These are phyloP conservation scores for Shiraia sp. DNA, from an alignment of 2,329 filamentous ascomycete genomes.

Conservation along the genomic window DNA sequence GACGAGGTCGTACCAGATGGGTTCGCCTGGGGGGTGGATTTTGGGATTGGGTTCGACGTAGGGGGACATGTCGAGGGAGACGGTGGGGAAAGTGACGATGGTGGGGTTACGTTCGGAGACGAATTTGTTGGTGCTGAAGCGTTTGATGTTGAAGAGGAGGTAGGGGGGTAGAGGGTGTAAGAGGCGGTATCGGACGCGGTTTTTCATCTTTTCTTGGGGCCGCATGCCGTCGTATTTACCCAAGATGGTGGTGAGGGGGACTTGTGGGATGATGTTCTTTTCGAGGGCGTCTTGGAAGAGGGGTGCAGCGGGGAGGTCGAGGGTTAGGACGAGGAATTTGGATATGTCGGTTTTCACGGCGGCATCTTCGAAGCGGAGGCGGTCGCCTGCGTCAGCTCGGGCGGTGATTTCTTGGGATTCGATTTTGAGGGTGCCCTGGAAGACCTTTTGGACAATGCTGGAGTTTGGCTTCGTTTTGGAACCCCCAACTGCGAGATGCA, in stretches of 20 bases:
- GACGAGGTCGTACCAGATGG: conserved; percentile 92
- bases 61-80: conserved; percentile 81
- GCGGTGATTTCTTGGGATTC: conserved; percentile 94
- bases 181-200: conserved; percentile 85
- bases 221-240: conserved; percentile 90
- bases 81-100: conserved; percentile 92
- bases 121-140: conserved; percentile 96
- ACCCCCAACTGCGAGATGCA: conserved; percentile 89
- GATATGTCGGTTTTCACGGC: conserved; percentile 77
- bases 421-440: conserved; percentile 89
- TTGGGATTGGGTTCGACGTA: conserved; percentile 87
- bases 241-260: conserved; percentile 74
- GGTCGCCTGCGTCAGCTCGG: conserved; percentile 82
- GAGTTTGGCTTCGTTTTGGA: conserved; percentile 82
- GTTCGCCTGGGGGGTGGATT: conserved; percentile 72
- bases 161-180: conserved; percentile 90
- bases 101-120: conserved; percentile 95
- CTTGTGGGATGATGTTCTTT: conserved; percentile 94
- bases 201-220: conserved; percentile 85
- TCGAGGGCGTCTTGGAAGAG: conserved; percentile 95
- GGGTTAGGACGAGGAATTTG: conserved; percentile 87
- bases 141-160: conserved; percentile 93
- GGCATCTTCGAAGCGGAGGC: conserved; percentile 90
- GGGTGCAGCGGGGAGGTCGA: conserved; percentile 88
- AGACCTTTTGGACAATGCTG: conserved; percentile 87